These are phyloP conservation scores for Cnidoscolus chayamansa DNA, from an alignment of 441 rosid genomes.

Conservation along the genomic window DNA sequence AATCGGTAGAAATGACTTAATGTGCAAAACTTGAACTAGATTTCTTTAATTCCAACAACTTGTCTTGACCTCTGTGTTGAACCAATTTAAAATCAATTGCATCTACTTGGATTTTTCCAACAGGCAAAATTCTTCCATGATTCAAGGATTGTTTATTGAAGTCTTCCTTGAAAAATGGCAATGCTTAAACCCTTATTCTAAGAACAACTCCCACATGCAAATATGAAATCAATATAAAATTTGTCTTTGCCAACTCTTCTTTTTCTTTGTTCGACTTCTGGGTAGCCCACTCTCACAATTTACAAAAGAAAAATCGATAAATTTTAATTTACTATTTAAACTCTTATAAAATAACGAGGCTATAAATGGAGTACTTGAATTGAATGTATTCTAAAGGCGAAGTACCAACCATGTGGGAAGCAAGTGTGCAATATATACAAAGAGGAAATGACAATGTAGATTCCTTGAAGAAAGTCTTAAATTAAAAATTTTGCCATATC, in stretches of 20 bases:
- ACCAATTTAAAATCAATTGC: conserved; percentile 13
- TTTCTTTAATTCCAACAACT: conserved; percentile 12
- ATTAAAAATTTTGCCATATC: neutral
- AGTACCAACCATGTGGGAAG: neutral
- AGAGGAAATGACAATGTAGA: neutral
- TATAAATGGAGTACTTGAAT: no score
- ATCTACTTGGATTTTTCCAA: conserved; percentile 24
- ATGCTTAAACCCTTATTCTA: conserved; percentile 15
- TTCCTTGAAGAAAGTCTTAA: neutral
- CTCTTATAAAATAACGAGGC: no score
- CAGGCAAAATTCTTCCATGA: conserved; percentile 30
- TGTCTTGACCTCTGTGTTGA: conserved; percentile 27
- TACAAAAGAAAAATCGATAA: neutral
- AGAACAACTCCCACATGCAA: conserved; percentile 16
- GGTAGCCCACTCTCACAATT: neutral
- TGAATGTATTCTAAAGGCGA: neutral
- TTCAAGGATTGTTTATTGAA: conserved; percentile 23
- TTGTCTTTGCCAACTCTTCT: neutral
- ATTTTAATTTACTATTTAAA: neutral
- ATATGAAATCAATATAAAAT: no score
- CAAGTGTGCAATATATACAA: neutral
- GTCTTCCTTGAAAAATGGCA: neutral
- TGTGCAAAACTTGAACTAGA: conserved; percentile 19
- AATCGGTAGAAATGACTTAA: conserved; percentile 17
- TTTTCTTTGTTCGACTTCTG: no score